Evolutionary conservation across 2,329 filamentous ascomycete genomes (phyloP).

Genomic region (Aspergillus phoenicis): DNA sequence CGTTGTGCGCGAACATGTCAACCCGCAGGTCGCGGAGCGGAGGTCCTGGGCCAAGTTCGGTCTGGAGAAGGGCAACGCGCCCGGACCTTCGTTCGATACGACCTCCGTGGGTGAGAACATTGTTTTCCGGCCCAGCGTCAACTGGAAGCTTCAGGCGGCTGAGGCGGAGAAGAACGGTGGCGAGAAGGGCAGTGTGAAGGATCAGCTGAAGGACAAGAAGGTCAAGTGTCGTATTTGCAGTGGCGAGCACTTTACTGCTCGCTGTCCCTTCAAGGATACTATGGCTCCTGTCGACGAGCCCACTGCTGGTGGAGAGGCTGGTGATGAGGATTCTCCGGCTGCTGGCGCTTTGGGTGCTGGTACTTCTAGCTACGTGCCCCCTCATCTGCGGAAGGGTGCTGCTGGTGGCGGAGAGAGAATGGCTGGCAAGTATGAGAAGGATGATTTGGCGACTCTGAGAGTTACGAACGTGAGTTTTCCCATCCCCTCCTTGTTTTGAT

Average conservation of each 20-base stretch:
- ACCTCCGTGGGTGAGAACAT: conserved; percentile 97
- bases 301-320: conserved; percentile 43
- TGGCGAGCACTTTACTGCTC: conserved; percentile 98
- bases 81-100: conserved; percentile 83
- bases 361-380: conserved; percentile 89
- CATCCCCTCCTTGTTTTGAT: not conserved
- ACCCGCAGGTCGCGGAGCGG: conserved; percentile 93
- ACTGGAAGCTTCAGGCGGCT: conserved; percentile 90
- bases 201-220: conserved; percentile 91
- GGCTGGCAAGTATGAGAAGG: conserved; percentile 90
- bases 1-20: conserved; percentile 88
- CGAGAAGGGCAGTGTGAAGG: conserved; percentile 65
- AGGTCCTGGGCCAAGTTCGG: conserved; percentile 94
- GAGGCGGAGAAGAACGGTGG: conserved; percentile 58
- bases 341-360: conserved; percentile 64
- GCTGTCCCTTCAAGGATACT: conserved; percentile 99
- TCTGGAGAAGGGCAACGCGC: conserved; percentile 77
- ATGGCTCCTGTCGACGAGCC: conserved; percentile 72
- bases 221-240: conserved; percentile 99
- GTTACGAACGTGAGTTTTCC: conserved; percentile 84
- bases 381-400: conserved; percentile 76
- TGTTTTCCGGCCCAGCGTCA: conserved; percentile 87
- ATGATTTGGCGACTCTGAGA: conserved; percentile 92
- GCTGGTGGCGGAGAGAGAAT: conserved; percentile 73
- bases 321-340: conserved; percentile 45